A percentile compares a stretch with the other conserved stretches of the same genome.
Evolutionary conservation across 2,329 filamentous ascomycete genomes (phyloP).

Genomic region (Colletotrichum sp.): DNA sequence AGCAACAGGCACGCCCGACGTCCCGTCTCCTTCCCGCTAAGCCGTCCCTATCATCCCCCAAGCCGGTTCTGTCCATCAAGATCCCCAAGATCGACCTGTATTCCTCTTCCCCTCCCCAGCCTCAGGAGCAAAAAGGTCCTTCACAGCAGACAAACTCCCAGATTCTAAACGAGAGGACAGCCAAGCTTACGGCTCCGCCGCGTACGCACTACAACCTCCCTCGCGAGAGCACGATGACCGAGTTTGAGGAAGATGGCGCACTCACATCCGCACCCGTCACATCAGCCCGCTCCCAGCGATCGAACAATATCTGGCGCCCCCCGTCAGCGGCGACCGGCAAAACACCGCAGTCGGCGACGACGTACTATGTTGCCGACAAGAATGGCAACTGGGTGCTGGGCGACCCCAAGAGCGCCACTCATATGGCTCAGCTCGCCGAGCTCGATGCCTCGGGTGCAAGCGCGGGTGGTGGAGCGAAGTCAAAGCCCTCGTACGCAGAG

Average conservation of each 20-base stretch:
- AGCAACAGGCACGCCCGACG: conserved; percentile 30
- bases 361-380: conserved; percentile 56
- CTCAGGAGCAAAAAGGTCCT: background rate
- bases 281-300: conserved; percentile 30
- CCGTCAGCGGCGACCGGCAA: conserved; percentile 36
- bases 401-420: conserved; percentile 33
- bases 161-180: conserved; percentile 7
- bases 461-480: conserved; percentile 14
- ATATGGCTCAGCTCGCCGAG: conserved; percentile 29
- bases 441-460: conserved; percentile 23
- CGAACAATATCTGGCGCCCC: conserved; percentile 54
- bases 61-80: conserved; percentile 46
- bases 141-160: conserved; percentile 21
- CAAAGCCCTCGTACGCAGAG: conserved; percentile 16
- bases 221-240: conserved; percentile 51
- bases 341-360: conserved; percentile 48
- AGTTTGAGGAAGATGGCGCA: conserved; percentile 58
- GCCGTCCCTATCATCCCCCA: conserved; percentile 28
- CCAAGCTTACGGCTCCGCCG: conserved; percentile 19
- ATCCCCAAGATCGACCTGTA: conserved; percentile 32
- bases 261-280: conserved; percentile 23
- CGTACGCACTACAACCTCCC: conserved; percentile 21
- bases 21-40: conserved; percentile 52
- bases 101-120: background rate
- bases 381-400: conserved; percentile 59